A percentile compares a stretch with the other conserved stretches of the same genome.
Conservation (phyloP, 2,329 filamentous ascomycete genomes). For the Aureobasidium sp. region DNA sequence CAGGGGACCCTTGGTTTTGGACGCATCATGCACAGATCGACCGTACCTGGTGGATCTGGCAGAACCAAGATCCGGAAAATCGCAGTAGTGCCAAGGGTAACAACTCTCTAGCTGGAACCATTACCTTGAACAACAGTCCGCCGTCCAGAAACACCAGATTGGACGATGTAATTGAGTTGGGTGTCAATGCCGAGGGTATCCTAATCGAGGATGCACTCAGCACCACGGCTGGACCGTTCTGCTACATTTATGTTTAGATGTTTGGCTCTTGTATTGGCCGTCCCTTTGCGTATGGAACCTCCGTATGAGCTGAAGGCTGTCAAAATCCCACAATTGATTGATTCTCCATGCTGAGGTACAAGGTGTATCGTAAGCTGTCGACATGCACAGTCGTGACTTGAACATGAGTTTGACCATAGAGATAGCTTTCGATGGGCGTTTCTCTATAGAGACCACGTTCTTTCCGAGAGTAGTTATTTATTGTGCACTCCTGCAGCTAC, state of each 20-base stretch:
- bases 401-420: too few relatives aligned
- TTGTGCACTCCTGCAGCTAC: too few relatives aligned
- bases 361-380: too few relatives aligned
- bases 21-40: conserved; percentile 43
- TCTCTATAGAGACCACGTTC: too few relatives aligned
- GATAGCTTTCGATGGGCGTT: too few relatives aligned
- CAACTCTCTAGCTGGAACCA: conserved; percentile 32
- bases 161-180: conserved; percentile 32
- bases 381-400: too few relatives aligned
- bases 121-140: conserved; percentile 36
- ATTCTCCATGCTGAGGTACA: too few relatives aligned
- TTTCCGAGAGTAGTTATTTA: too few relatives aligned
- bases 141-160: conserved; percentile 35
- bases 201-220: conserved; percentile 33
- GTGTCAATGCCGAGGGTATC: conserved; percentile 27
- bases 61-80: conserved; percentile 32
- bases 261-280: background rate
- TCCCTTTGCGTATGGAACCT: background rate
- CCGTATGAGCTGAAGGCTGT: too few relatives aligned
- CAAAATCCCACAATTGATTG: too few relatives aligned
- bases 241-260: conserved; percentile 34
- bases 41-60: conserved; percentile 43
- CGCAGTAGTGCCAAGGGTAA: conserved; percentile 18
- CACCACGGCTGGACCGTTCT: conserved; percentile 37
- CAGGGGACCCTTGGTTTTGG: conserved; percentile 41